Conservation (phyloP, 1,139 yeast species). For the Lodderomyces parapsilosis region DNA sequence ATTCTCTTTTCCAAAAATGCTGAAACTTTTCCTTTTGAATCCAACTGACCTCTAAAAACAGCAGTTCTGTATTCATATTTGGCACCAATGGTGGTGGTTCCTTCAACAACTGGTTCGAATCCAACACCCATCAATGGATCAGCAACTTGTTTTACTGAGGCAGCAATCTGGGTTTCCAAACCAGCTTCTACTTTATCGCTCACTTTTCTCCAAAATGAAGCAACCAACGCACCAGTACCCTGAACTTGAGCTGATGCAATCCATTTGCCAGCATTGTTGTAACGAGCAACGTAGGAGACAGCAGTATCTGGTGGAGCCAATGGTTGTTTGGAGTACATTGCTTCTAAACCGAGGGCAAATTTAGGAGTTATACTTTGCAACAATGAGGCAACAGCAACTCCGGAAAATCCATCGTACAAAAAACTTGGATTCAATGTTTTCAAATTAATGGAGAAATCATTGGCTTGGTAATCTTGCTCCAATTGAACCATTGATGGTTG, state of each 20-base stretch:
- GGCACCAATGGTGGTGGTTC: slow-evolving; percentile 92
- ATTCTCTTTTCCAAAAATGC: slow-evolving; percentile 92
- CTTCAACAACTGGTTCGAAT: slow-evolving; percentile 80
- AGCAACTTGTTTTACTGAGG: slow-evolving; percentile 73
- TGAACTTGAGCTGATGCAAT: slow-evolving; percentile 92
- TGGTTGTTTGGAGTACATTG: slow-evolving; percentile 82
- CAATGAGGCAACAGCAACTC: slow-evolving; percentile 88
- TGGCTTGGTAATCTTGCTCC: slow-evolving; percentile 93
- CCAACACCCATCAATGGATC: slow-evolving; percentile 83
- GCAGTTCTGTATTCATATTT: slow-evolving; percentile 98
- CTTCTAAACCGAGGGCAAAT: slow-evolving; percentile 88
- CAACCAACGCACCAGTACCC: slow-evolving; percentile 87
- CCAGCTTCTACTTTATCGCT: slow-evolving; percentile 96
- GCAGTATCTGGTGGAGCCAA: slow-evolving; percentile 91
- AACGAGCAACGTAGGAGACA: slow-evolving; percentile 87
- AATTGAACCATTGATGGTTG: slow-evolving; percentile 95
- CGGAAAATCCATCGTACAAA: slow-evolving; percentile 56
- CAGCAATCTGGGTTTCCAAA: slow-evolving; percentile 84
- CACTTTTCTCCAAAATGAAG: slow-evolving; percentile 93
- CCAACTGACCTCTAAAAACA: slow-evolving; percentile 92
- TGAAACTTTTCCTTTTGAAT: slow-evolving; percentile 86
- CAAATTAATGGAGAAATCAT: slow-evolving; percentile 83
- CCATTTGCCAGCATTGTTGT: slow-evolving; percentile 77
- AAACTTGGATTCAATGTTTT: slow-evolving; percentile 89
- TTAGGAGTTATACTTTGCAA: slow-evolving; percentile 86